Evolutionary conservation across 2,329 filamentous ascomycete genomes (phyloP).

Genomic region (Cercospora sesami): DNA sequence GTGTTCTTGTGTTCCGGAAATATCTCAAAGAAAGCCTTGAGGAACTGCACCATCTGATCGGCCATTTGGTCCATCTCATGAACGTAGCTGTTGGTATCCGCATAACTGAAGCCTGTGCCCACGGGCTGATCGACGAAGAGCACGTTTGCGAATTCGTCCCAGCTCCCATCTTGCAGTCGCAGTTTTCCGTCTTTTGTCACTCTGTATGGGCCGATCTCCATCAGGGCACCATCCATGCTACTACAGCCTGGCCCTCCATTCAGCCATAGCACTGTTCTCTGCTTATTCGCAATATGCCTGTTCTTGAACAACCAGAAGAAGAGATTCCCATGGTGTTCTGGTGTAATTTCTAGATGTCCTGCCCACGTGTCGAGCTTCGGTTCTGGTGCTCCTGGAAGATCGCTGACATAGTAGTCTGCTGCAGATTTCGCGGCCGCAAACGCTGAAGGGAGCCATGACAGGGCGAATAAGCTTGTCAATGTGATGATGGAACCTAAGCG

Average conservation of each 20-base stretch:
- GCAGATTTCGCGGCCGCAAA: constrained; percentile 57
- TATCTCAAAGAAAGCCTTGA: constrained; percentile 86
- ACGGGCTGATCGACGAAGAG: constrained; percentile 97
- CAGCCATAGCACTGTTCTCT: constrained; percentile 92
- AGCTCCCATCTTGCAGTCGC: constrained; percentile 85
- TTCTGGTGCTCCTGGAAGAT: constrained; percentile 76
- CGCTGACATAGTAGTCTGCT: constrained; percentile 85
- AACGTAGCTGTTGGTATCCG: constrained; percentile 82
- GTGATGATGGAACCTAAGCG: constrained; percentile 22
- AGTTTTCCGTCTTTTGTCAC: constrained; percentile 72
- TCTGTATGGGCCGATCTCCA: constrained; percentile 93
- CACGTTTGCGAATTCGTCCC: constrained; percentile 97
- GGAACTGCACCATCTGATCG: constrained; percentile 78
- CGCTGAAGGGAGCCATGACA: constrained; percentile 24
- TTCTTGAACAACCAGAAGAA: constrained; percentile 99
- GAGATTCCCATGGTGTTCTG: constrained; percentile 83
- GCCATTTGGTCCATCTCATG: constrained; percentile 88
- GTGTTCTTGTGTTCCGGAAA: constrained; percentile 91
- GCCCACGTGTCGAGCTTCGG: constrained; percentile 95
- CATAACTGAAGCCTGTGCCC: constrained; percentile 94
- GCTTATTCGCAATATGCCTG: constrained; percentile 85
- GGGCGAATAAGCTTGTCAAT: constrained; percentile 21
- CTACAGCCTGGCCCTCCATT: constrained; percentile 97
- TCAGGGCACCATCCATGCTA: constrained; percentile 93
- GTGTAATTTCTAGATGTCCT: constrained; percentile 88